Evolutionary conservation across 106 monocot genomes (phyloP), one percentile per base, ranked within the genome.

Genomic region (Phalaenopsis equestris): DNA sequence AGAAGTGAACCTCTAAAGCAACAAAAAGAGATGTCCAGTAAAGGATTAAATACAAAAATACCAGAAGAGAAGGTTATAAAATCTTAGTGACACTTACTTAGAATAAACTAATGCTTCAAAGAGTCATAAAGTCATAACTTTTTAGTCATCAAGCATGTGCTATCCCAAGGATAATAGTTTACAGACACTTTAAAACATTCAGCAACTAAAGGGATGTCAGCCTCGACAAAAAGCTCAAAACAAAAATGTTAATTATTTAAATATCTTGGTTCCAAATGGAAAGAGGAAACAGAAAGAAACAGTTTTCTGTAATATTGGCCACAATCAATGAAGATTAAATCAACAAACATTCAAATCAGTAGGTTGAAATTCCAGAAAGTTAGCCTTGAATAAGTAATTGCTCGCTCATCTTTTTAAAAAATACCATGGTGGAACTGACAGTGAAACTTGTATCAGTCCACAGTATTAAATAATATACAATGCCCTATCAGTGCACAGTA

Each of bases 1-100:
- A 93, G 46, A 47, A 93, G 76, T 64, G 95, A 83, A 48, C 95
- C 95, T 84, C 93, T 95, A 79, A 12, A 41, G 41, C 0, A 9
- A 19, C 5, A 58, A 78, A 76, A 30, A 73, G 49, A 76, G 12
- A 49, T 12, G 48, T 76, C 49, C 42, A 79, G 11, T 21, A 17
- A 80, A 2, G 24, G 55, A 78, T 41, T 56, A 17, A 4, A 1
- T 18, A 56, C 37, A 6, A 12, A 52, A 52, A 48, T 11, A 5
- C 37, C 77, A 77, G 24, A 55, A 52, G 52, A 52, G 38, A 21
- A 5, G 45, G 4, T 39, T 43, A 15, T 38, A 72, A 72, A 72
- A 72, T 2, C 1, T 38, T 15, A 65, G 24, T 23, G 21, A 24
- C 24, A 3, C 64, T 23, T 65, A 9, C 23, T 65, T 65, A 65